phyloP scores from a whole-genome alignment of 768 basidiomycete genomes.

The Sistotremastrum niveocremeum region DNA sequence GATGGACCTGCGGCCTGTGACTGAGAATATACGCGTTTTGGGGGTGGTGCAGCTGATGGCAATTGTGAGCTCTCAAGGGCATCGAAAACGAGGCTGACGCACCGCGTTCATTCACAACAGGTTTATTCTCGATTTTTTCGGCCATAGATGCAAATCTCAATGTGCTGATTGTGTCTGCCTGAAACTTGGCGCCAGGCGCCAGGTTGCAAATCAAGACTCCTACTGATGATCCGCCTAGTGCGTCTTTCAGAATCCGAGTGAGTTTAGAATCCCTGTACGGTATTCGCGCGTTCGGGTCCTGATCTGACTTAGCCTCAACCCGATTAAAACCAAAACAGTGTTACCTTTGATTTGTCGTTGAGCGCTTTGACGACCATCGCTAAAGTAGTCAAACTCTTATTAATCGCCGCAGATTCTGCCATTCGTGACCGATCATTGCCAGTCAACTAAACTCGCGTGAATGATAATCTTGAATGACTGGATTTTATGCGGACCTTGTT shows the following conservation, averaged over 20 bases:
- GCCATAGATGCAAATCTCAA: conserved; percentile 81
- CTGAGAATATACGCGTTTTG: background rate
- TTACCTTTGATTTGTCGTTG: conserved; percentile 35
- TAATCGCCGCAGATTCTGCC: conserved; percentile 82
- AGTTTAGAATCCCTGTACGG: conserved; percentile 87
- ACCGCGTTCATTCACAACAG: conserved; percentile 69
- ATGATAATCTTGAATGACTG: background rate
- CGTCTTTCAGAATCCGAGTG: conserved; percentile 81
- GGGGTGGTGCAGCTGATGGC: background rate
- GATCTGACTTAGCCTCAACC: too few relatives aligned
- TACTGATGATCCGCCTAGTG: conserved; percentile 68
- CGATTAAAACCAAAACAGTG: background rate
- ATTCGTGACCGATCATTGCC: conserved; percentile 81
- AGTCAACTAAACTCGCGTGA: conserved; percentile 34
- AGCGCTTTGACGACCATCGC: conserved; percentile 82
- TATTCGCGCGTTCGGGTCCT: conserved; percentile 34
- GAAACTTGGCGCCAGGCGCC: conserved; percentile 68
- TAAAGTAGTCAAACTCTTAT: conserved; percentile 75
- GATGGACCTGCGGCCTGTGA: background rate
- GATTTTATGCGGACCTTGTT: conserved; percentile 45
- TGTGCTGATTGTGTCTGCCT: conserved; percentile 82
- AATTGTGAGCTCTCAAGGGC: background rate
- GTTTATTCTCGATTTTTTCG: conserved; percentile 77
- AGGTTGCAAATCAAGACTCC: conserved; percentile 80
- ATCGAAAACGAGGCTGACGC: conserved; percentile 5